These are phyloP conservation scores for Pseudozyma flocculosa DNA, from an alignment of 1,284 basidiomycete species.

Conservation along the genomic window DNA sequence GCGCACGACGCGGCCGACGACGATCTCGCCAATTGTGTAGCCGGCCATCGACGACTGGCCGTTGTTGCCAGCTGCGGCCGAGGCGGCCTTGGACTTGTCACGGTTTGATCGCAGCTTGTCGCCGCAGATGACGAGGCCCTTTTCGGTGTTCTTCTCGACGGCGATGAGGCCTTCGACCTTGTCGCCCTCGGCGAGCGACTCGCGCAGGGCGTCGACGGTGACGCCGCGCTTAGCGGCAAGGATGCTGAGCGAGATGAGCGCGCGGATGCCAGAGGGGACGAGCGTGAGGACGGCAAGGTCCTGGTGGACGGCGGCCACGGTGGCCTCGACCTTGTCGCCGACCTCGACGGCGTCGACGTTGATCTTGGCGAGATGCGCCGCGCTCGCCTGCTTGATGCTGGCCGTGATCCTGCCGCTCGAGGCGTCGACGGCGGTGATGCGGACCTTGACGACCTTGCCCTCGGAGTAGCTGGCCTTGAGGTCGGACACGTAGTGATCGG, in stretches of 20 bases:
- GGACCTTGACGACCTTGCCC: constrained; percentile 77
- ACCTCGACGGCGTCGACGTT: constrained; percentile 50
- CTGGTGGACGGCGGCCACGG: constrained; percentile 47
- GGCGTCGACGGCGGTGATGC: constrained; percentile 72
- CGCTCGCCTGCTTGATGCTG: constrained; percentile 77
- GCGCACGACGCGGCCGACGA: constrained; percentile 29
- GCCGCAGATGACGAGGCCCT: constrained; percentile 72
- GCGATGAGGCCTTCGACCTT: constrained; percentile 77
- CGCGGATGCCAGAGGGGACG: constrained; percentile 67
- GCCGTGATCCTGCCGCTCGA: constrained; percentile 73
- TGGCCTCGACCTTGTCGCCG: constrained; percentile 50
- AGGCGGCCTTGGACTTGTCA: constrained; percentile 3
- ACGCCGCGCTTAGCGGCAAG: constrained; percentile 77
- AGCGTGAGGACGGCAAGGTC: constrained; percentile 53
- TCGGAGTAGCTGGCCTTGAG: constrained; percentile 70
- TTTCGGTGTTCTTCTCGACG: constrained; percentile 84
- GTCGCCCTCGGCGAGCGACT: constrained; percentile 71
- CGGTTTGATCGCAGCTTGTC: too few relatives aligned
- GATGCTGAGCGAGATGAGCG: constrained; percentile 80
- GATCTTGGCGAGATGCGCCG: constrained; percentile 46
- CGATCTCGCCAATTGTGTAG: constrained; percentile 25
- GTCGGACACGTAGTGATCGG: constrained; percentile 36
- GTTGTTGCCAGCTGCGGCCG: constrained; percentile 2
- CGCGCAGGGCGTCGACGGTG: constrained; percentile 71
- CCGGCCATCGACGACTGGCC: constrained; percentile 4